A percentile compares a stretch with the other conserved stretches of the same genome.
Evolutionary conservation across 1,284 basidiomycete genomes (phyloP).

Genomic region (Abortiporus biennis): DNA sequence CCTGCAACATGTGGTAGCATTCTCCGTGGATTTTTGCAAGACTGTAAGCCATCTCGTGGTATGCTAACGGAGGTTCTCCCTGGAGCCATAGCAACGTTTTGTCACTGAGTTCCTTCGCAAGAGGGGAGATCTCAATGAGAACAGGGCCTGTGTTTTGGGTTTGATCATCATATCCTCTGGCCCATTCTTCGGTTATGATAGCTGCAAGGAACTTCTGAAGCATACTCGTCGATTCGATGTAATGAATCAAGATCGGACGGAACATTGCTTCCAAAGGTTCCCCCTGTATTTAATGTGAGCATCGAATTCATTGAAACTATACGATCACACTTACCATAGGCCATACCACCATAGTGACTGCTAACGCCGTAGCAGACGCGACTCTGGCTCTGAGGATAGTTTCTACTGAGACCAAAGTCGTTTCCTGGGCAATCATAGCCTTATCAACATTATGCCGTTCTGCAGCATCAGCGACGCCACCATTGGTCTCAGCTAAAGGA

Average conservation of each 20-base stretch:
- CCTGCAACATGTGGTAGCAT: slow-evolving; percentile 73
- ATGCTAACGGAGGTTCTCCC: slow-evolving; percentile 68
- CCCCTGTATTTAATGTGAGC: slow-evolving; percentile 17
- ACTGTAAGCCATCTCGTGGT: slow-evolving; percentile 88
- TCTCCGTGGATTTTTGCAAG: slow-evolving; percentile 81
- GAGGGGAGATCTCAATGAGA: slow-evolving; percentile 48
- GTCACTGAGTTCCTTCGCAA: slow-evolving; percentile 62
- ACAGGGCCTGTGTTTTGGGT: slow-evolving; percentile 24
- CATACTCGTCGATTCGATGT: slow-evolving; percentile 85
- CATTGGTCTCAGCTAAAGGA: slow-evolving; percentile 41
- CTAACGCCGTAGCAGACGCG: slow-evolving; percentile 77
- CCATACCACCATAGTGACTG: slow-evolving; percentile 67
- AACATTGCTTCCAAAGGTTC: slow-evolving; percentile 53
- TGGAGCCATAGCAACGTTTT: slow-evolving; percentile 74
- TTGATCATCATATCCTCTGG: slow-evolving; percentile 43
- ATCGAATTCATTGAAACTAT: not conserved
- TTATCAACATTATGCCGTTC: slow-evolving; percentile 95
- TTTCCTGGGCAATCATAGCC: slow-evolving; percentile 90
- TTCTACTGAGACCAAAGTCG: slow-evolving; percentile 79
- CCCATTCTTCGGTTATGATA: slow-evolving; percentile 92
- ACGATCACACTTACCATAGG: slow-evolving; percentile 44
- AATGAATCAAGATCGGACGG: slow-evolving; percentile 68
- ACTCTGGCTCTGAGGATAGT: slow-evolving; percentile 80
- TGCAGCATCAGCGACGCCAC: slow-evolving; percentile 33
- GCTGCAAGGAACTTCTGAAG: slow-evolving; percentile 86